These are phyloP conservation scores for Tylopilus rubrobrunneus DNA, from an alignment of 768 basidiomycete species.

Conservation along the genomic window DNA sequence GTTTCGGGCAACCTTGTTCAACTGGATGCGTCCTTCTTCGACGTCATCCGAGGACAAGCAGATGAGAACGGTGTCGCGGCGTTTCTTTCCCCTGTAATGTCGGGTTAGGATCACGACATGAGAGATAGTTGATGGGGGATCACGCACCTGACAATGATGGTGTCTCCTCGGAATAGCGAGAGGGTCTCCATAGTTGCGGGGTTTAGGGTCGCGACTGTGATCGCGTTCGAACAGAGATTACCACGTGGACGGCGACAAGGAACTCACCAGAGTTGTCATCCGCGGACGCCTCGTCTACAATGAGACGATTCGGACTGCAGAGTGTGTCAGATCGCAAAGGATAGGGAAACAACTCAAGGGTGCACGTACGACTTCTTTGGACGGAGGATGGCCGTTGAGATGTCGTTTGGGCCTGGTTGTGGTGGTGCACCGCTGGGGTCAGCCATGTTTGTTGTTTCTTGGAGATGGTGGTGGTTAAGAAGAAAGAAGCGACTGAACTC, in stretches of 20 bases:
- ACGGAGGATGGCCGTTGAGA: constrained; percentile 91
- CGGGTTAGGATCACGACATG: background rate
- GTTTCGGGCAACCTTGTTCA: constrained; percentile 99
- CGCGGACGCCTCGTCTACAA: constrained; percentile 89
- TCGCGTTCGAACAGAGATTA: constrained; percentile 15
- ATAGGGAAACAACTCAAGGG: constrained; percentile 2
- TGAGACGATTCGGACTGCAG: constrained; percentile 88
- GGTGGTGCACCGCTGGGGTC: constrained; percentile 83
- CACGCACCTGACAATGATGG: constrained; percentile 83
- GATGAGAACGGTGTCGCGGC: constrained; percentile 96
- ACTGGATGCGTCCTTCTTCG: constrained; percentile 95
- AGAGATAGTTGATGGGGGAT: background rate
- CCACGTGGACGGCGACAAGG: background rate
- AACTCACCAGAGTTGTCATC: constrained; percentile 93
- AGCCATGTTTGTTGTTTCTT: constrained; percentile 41
- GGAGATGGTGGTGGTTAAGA: constrained; percentile 9
- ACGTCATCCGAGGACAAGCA: constrained; percentile 94
- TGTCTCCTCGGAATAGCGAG: constrained; percentile 94
- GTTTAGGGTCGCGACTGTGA: constrained; percentile 85
- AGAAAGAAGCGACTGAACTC: constrained; percentile 7
- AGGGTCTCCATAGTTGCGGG: constrained; percentile 95
- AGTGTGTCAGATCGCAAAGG: constrained; percentile 14
- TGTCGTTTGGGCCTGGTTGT: constrained; percentile 83
- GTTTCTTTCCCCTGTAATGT: constrained; percentile 82
- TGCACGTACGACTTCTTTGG: constrained; percentile 93